Percentiles rank a stretch among this genome's conserved stretches.
Evolutionary conservation across 2,329 filamentous ascomycete genomes (phyloP).

Genomic region (Xylaria sp.): DNA sequence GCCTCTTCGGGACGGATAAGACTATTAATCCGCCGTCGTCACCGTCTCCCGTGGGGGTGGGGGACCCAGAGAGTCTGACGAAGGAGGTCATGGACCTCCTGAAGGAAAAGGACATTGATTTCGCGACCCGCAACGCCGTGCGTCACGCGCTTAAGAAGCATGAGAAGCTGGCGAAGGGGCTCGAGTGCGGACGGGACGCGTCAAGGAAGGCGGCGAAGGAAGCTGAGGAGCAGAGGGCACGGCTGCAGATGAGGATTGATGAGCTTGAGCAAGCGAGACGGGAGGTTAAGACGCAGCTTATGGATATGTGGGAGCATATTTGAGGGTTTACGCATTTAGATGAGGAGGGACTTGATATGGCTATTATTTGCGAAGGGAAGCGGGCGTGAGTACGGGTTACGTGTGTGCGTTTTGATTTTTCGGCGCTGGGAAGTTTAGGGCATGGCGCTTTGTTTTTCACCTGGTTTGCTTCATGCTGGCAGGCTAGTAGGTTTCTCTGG

Average conservation of each 20-base stretch:
- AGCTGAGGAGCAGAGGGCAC: conserved; percentile 63
- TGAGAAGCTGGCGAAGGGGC: conserved; percentile 68
- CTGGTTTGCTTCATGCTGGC: neutral
- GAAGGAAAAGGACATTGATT: conserved; percentile 55
- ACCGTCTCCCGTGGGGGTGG: conserved; percentile 52
- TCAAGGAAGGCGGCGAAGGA: conserved; percentile 69
- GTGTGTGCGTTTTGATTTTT: neutral
- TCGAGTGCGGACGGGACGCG: conserved; percentile 73
- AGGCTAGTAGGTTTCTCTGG: neutral
- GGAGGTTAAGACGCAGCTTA: conserved; percentile 16
- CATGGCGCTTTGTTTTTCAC: neutral
- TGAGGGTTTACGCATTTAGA: neutral
- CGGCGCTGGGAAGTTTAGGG: neutral
- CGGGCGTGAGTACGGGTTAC: neutral
- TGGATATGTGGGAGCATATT: conserved; percentile 21
- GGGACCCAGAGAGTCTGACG: conserved; percentile 48
- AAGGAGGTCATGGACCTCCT: conserved; percentile 64
- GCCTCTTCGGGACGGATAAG: conserved; percentile 40
- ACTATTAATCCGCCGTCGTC: conserved; percentile 18
- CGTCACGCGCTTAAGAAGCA: conserved; percentile 63
- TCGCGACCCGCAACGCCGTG: conserved; percentile 53
- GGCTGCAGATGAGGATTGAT: conserved; percentile 52
- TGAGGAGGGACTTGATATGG: neutral
- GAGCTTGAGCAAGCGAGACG: conserved; percentile 54
- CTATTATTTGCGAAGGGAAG: neutral